Evolutionary conservation across 2,329 filamentous ascomycete species (phyloP).

Genomic region (Sclerotinia glacialis): DNA sequence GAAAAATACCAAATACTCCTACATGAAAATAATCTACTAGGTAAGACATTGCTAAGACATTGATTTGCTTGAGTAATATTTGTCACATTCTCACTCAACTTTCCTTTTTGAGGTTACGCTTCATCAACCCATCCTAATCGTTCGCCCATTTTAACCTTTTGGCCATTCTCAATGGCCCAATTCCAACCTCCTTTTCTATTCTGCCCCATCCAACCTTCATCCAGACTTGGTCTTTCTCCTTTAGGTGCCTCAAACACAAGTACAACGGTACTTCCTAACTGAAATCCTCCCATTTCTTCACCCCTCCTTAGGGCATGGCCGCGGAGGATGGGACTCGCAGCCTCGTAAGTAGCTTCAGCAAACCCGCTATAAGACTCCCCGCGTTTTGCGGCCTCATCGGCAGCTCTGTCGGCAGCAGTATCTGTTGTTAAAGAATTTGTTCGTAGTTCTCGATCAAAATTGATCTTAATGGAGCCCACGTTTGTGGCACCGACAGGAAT

Average conservation of each 20-base stretch:
- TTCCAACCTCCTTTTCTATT: conserved; percentile 67
- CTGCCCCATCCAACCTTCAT: conserved; percentile 57
- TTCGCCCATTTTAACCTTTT: conserved; percentile 85
- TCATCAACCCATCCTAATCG: conserved; percentile 73
- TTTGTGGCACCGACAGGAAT: conserved; percentile 96
- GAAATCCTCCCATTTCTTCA: conserved; percentile 98
- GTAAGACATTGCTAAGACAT: no score
- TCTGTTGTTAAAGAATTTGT: conserved; percentile 92
- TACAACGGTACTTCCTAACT: conserved; percentile 91
- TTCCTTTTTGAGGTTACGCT: conserved; percentile 26
- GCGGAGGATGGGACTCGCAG: conserved; percentile 71
- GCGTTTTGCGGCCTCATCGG: conserved; percentile 69
- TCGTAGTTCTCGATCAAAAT: conserved; percentile 91
- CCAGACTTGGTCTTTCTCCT: conserved; percentile 53
- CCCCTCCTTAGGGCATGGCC: conserved; percentile 82
- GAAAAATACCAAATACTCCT: not conserved
- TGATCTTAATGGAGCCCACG: conserved; percentile 93
- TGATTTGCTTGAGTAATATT: not conserved
- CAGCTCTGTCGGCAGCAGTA: conserved; percentile 83
- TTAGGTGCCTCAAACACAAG: conserved; percentile 93
- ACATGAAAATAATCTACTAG: not conserved
- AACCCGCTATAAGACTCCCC: conserved; percentile 89
- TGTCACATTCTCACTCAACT: not conserved
- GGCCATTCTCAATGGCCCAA: conserved; percentile 85
- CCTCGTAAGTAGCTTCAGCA: conserved; percentile 83